Evolutionary conservation across 2,329 filamentous ascomycete species (phyloP).

Genomic region (Fusarium sp.): DNA sequence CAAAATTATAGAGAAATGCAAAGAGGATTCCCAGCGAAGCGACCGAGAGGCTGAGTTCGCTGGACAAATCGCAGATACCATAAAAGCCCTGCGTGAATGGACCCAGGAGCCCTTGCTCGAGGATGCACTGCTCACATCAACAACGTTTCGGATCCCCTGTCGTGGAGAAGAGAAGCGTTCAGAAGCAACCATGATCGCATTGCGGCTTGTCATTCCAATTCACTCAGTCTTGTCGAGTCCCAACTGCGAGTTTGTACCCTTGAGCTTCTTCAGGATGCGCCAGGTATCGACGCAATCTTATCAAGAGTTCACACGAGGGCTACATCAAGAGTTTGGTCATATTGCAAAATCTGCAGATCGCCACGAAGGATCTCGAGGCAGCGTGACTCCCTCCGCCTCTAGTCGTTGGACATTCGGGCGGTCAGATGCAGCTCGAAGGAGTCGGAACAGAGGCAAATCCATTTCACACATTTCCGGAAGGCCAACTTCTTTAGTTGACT

Average conservation of each 20-base stretch:
- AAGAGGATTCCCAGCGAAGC: constrained; percentile 48
- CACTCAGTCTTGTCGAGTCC: constrained; percentile 64
- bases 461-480: constrained; percentile 9
- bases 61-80: constrained; percentile 56
- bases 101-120: constrained; percentile 59
- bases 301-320: constrained; percentile 67
- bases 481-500: constrained; percentile 32
- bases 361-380: constrained; percentile 8
- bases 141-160: constrained; percentile 57
- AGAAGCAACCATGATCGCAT: constrained; percentile 58
- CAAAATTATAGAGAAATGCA: constrained; percentile 47
- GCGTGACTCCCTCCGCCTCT: constrained; percentile 4
- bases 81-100: constrained; percentile 55
- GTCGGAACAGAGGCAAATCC: constrained; percentile 11
- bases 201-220: constrained; percentile 71
- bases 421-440: constrained; percentile 8
- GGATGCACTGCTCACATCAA: constrained; percentile 58
- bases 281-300: constrained; percentile 71
- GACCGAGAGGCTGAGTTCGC: constrained; percentile 58
- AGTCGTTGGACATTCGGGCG: constrained; percentile 31
- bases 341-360: constrained; percentile 50
- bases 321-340: constrained; percentile 70
- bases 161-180: constrained; percentile 29
- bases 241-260: constrained; percentile 68
- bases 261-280: constrained; percentile 73